phyloP scores from a whole-genome alignment of 2,329 filamentous ascomycete species.

The Pseudocercospora pini-densiflorae region DNA sequence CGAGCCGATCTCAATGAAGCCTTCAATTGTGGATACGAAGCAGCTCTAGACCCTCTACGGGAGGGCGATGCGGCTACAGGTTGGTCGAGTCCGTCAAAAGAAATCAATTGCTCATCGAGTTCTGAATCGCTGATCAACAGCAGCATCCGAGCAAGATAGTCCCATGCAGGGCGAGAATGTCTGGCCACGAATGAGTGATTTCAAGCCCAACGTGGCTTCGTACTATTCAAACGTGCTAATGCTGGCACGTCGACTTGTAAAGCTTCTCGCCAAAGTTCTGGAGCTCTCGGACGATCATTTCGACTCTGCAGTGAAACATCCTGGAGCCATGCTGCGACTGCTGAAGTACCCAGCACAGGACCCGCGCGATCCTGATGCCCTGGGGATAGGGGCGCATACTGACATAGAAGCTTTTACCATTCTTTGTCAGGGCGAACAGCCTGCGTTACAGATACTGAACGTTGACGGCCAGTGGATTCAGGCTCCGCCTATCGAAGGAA shows the following conservation, averaged over 20 bases:
- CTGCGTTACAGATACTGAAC: constrained; percentile 33
- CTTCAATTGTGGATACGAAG: constrained; percentile 34
- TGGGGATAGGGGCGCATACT: constrained; percentile 45
- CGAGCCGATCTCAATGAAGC: constrained; percentile 53
- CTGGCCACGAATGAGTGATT: constrained; percentile 39
- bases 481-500: constrained; percentile 49
- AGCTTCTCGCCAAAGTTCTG: constrained; percentile 45
- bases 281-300: constrained; percentile 44
- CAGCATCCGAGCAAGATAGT: constrained; percentile 11
- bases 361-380: constrained; percentile 30
- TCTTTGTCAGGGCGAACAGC: constrained; percentile 25
- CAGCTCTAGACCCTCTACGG: constrained; percentile 24
- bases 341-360: constrained; percentile 44
- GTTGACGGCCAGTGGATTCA: constrained; percentile 49
- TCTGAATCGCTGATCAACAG: constrained; percentile 1
- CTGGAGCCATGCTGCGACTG: constrained; percentile 46
- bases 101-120: not conserved
- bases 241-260: constrained; percentile 45
- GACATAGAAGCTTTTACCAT: constrained; percentile 37
- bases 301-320: constrained; percentile 42
- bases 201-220: constrained; percentile 40
- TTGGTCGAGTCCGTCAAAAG: constrained; percentile 1
- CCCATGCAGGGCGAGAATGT: constrained; percentile 29
- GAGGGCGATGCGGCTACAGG: constrained; percentile 6
- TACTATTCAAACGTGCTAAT: constrained; percentile 44